phyloP scores from a whole-genome alignment of 2,329 filamentous ascomycete species.

The Drechslera avenae region DNA sequence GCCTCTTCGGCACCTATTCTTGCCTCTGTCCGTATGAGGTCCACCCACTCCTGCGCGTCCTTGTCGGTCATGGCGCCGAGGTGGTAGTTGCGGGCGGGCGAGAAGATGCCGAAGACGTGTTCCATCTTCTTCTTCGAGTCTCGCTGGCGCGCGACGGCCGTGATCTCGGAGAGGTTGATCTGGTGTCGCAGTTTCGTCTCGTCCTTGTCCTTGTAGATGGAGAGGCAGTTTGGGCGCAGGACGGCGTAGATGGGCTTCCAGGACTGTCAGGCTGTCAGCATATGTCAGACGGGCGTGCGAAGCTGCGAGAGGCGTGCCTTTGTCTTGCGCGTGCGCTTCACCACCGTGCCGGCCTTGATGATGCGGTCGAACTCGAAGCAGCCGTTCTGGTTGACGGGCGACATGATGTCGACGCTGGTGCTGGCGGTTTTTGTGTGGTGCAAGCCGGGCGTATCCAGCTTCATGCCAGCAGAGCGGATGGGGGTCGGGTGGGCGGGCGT shows the following conservation, averaged over 20 bases:
- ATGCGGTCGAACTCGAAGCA: constrained; percentile 96
- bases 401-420: constrained; percentile 66
- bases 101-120: constrained; percentile 91
- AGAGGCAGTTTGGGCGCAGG: constrained; percentile 85
- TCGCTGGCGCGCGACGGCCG: constrained; percentile 84
- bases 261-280: constrained; percentile 58
- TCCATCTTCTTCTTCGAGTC: constrained; percentile 86
- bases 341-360: constrained; percentile 83
- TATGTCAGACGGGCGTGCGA: background rate
- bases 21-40: constrained; percentile 76
- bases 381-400: constrained; percentile 90
- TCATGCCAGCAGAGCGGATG: constrained; percentile 33
- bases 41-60: constrained; percentile 86
- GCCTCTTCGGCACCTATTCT: constrained; percentile 82
- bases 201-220: constrained; percentile 89
- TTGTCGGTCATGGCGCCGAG: constrained; percentile 75
- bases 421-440: constrained; percentile 30
- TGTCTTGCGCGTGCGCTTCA: constrained; percentile 90
- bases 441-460: constrained; percentile 31
- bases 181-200: constrained; percentile 90
- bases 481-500: constrained; percentile 31
- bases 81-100: constrained; percentile 87
- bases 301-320: constrained; percentile 45
- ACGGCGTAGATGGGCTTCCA: constrained; percentile 93
- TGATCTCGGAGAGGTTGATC: constrained; percentile 85